phyloP scores from a whole-genome alignment of 2,329 filamentous ascomycete genomes.

The Verticillium longisporum region DNA sequence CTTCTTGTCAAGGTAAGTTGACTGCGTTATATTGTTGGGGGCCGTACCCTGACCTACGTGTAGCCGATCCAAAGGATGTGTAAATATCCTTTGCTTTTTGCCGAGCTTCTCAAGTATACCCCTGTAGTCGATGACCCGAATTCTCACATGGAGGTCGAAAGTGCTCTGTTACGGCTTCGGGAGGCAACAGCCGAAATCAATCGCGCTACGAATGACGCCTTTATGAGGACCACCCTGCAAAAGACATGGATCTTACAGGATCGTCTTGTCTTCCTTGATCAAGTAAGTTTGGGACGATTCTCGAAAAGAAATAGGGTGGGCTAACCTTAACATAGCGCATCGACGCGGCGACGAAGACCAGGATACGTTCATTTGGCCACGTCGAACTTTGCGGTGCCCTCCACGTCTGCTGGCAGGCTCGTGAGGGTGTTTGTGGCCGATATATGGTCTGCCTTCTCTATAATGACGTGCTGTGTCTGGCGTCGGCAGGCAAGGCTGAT shows the following conservation, averaged over 20 bases:
- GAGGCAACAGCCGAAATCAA: conserved; percentile 77
- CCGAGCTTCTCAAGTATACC: conserved; percentile 75
- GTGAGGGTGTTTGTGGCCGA: conserved; percentile 60
- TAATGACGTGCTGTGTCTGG: conserved; percentile 70
- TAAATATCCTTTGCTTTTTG: conserved; percentile 82
- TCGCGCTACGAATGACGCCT: conserved; percentile 69
- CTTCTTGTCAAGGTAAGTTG: conserved; percentile 74
- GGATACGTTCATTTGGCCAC: conserved; percentile 76
- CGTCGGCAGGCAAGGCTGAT: conserved; percentile 56
- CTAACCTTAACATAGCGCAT: conserved; percentile 29
- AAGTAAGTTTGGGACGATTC: conserved; percentile 41
- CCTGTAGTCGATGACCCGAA: conserved; percentile 79
- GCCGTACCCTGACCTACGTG: conserved; percentile 4
- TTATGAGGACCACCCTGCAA: conserved; percentile 63
- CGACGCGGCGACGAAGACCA: conserved; percentile 48
- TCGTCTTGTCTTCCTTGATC: conserved; percentile 65
- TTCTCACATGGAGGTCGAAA: conserved; percentile 73
- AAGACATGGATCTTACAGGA: conserved; percentile 83
- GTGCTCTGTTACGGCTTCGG: conserved; percentile 63
- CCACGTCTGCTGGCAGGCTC: conserved; percentile 74
- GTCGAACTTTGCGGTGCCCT: conserved; percentile 76
- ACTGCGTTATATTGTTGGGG: neutral
- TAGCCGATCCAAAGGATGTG: conserved; percentile 90
- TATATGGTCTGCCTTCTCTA: conserved; percentile 89
- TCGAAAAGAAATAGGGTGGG: neutral